A percentile compares a stretch with the other conserved stretches of the same genome.
Conservation (phyloP, 305 asterid species). For the Fraxinus paxiana region DNA sequence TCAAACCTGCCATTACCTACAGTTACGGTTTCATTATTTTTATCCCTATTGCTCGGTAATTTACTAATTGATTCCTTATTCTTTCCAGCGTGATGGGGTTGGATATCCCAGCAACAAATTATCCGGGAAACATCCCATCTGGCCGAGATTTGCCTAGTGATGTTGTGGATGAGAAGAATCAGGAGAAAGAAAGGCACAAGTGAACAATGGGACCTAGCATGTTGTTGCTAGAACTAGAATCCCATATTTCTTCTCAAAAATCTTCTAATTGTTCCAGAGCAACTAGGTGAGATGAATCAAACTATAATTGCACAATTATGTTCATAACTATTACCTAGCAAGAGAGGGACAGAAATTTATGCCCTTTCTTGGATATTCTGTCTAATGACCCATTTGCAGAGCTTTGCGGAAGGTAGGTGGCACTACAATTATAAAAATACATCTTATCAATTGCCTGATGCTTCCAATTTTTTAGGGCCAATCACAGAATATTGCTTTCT, state of each 20-base stretch:
- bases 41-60: not conserved
- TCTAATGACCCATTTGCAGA: not conserved
- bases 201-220: not conserved
- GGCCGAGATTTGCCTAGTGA: conserved; percentile 53
- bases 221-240: not conserved
- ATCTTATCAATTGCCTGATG: not conserved
- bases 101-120: conserved; percentile 45
- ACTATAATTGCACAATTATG: not conserved
- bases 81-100: conserved; percentile 53
- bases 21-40: not conserved
- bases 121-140: conserved; percentile 68
- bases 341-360: not conserved
- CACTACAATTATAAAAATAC: not conserved
- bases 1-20: conserved; percentile 8
- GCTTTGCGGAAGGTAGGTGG: not conserved
- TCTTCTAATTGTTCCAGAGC: not conserved
- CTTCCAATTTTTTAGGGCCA: not conserved
- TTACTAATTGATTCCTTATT: conserved; percentile 18
- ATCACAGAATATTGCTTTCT: not conserved
- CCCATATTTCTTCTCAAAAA: not conserved
- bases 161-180: conserved; percentile 35
- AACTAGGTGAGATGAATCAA: not conserved
- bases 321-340: not conserved
- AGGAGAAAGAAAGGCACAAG: conserved; percentile 30
- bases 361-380: not conserved